phyloP scores from a whole-genome alignment of 164 flowering plant genomes.

The Chloranthus sessilifolius region DNA sequence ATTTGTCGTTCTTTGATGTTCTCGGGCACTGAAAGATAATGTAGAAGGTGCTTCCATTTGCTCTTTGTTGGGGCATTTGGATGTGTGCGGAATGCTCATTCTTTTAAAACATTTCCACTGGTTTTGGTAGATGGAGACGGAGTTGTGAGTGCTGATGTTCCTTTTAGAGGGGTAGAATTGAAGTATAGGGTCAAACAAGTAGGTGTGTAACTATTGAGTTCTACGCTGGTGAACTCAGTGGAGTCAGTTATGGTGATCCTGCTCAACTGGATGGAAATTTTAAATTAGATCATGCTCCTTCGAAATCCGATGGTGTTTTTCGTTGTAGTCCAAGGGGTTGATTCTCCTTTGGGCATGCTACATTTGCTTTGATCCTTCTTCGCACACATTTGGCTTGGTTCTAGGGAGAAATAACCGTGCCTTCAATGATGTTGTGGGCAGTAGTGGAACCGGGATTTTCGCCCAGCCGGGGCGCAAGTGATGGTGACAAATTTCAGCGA shows the following conservation, averaged over 20 bases:
- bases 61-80: no score
- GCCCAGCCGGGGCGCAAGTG: no score
- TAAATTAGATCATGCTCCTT: not conserved
- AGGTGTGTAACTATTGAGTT: no score
- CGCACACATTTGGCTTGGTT: conserved; percentile 16
- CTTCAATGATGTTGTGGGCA: conserved; percentile 12
- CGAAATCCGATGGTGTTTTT: not conserved
- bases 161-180: conserved; percentile 1
- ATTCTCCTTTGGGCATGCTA: not conserved
- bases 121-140: conserved; percentile 1
- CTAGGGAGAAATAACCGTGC: conserved; percentile 19
- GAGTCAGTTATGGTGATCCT: not conserved
- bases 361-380: not conserved
- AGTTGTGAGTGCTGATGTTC: not conserved
- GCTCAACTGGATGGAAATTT: not conserved
- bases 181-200: conserved; percentile 1
- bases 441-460: no score
- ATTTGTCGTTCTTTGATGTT: no score
- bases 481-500: no score
- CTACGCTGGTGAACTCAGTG: no score
- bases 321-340: not conserved
- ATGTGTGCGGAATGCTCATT: not conserved
- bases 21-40: no score
- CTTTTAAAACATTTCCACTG: not conserved
- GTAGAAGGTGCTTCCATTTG: no score